Percentiles rank a stretch among this genome's conserved stretches.
These are phyloP conservation scores for Alternaria sp. DNA, from an alignment of 2,329 filamentous ascomycete genomes.

Conservation along the genomic window DNA sequence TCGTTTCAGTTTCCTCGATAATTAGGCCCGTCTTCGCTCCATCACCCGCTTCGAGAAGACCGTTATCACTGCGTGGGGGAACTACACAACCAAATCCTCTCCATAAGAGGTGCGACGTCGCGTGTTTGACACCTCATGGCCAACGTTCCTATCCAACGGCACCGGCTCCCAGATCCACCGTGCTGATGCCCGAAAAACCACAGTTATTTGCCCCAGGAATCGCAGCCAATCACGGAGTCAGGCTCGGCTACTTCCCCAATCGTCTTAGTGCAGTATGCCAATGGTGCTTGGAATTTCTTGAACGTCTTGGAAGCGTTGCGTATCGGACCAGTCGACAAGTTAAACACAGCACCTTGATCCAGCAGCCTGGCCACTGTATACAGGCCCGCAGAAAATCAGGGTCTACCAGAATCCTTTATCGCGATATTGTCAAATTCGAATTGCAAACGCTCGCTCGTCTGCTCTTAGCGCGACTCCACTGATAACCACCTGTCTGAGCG, in stretches of 20 bases:
- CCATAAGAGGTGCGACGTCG: constrained; percentile 19
- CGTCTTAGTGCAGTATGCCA: neutral
- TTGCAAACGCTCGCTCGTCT: constrained; percentile 6
- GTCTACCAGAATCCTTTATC: constrained; percentile 13
- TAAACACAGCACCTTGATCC: neutral
- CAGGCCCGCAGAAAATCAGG: neutral
- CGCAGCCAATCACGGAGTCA: neutral
- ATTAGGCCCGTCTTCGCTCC: neutral
- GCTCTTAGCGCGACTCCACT: constrained; percentile 21
- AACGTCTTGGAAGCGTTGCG: constrained; percentile 2
- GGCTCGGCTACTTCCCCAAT: neutral
- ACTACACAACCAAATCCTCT: neutral
- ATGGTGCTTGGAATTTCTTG: constrained; percentile 10
- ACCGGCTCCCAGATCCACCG: constrained; percentile 1
- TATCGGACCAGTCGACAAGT: neutral
- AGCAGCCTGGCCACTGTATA: constrained; percentile 4
- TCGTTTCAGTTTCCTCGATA: constrained; percentile 21
- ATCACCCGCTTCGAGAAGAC: constrained; percentile 4
- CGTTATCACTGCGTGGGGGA: constrained; percentile 27
- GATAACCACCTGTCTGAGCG: constrained; percentile 20
- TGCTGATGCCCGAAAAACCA: constrained; percentile 10
- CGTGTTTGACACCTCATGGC: constrained; percentile 1
- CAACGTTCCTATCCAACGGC: constrained; percentile 1
- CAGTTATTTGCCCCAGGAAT: neutral
- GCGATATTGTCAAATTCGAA: constrained; percentile 9